A percentile compares a stretch with the other conserved stretches of the same genome.
Evolutionary conservation across 2,329 filamentous ascomycete species (phyloP).

Genomic region (Pseudogymnoascus sp.): DNA sequence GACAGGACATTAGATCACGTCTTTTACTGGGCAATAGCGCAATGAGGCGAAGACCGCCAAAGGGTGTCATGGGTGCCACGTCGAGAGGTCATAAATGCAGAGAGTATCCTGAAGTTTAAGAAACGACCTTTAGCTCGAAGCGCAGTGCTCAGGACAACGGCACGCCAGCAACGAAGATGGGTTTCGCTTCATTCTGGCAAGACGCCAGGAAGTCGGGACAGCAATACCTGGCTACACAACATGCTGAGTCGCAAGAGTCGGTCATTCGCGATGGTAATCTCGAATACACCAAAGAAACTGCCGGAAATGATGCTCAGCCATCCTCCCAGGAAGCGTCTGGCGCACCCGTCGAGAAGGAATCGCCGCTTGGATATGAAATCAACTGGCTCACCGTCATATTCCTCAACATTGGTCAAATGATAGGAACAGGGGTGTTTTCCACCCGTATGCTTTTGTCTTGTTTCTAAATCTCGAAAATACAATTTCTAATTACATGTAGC

Average conservation of each 20-base stretch:
- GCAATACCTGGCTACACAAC: constrained; percentile 2
- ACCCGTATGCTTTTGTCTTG: constrained; percentile 42
- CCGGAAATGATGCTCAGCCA: constrained; percentile 38
- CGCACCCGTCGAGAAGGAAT: constrained; percentile 50
- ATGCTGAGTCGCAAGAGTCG: background rate
- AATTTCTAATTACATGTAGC: constrained; percentile 31
- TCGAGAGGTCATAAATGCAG: background rate
- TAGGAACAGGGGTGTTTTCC: constrained; percentile 57
- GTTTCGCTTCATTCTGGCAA: constrained; percentile 2
- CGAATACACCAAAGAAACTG: constrained; percentile 22
- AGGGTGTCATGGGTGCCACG: background rate
- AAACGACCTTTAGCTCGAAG: background rate
- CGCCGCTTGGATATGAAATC: constrained; percentile 52
- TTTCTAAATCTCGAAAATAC: background rate
- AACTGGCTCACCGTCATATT: constrained; percentile 49
- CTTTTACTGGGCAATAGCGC: constrained; percentile 1
- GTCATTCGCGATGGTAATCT: constrained; percentile 14
- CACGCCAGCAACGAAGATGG: background rate
- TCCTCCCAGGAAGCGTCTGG: constrained; percentile 53
- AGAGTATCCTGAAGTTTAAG: background rate
- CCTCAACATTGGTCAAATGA: constrained; percentile 54
- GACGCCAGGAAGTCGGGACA: constrained; percentile 3
- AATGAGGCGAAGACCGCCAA: background rate
- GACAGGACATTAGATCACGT: background rate
- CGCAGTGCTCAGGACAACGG: background rate